Percentiles rank a stretch among this genome's conserved stretches.
These are phyloP conservation scores for Russula ochroleuca DNA, from an alignment of 768 basidiomycete genomes.

Conservation along the genomic window DNA sequence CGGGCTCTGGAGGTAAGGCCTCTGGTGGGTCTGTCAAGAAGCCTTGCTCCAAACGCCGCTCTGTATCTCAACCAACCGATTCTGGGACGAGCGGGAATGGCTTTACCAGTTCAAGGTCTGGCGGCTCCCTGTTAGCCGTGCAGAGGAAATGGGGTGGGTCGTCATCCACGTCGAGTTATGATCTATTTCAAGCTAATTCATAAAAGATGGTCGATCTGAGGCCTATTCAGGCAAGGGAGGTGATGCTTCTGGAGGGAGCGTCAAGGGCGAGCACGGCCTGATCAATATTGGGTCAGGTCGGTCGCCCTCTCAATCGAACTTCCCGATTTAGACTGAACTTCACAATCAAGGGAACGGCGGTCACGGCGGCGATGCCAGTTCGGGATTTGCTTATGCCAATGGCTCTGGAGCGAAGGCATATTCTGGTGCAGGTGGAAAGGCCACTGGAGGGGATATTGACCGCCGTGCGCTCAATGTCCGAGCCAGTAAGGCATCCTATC, in stretches of 20 bases:
- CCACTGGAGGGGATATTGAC: constrained; percentile 11
- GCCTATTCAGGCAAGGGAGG: constrained; percentile 26
- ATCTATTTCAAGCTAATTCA: not conserved
- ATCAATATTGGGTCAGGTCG: constrained; percentile 23
- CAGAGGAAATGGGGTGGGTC: constrained; percentile 14
- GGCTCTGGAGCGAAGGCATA: constrained; percentile 20
- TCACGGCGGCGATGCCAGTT: constrained; percentile 25
- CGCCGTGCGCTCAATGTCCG: constrained; percentile 10
- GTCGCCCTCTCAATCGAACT: constrained; percentile 2
- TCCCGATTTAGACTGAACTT: not conserved
- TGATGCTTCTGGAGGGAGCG: constrained; percentile 23
- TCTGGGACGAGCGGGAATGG: not conserved
- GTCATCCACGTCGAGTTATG: not conserved
- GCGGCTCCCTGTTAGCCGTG: not conserved
- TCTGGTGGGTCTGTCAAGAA: constrained; percentile 17
- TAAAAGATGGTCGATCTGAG: constrained; percentile 6
- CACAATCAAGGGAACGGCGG: constrained; percentile 25
- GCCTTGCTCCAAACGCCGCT: constrained; percentile 9
- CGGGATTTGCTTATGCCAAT: constrained; percentile 8
- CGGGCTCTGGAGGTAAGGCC: constrained; percentile 20
- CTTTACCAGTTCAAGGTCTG: not conserved
- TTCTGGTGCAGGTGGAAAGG: constrained; percentile 19
- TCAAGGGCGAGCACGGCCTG: constrained; percentile 1
- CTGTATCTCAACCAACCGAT: not conserved
- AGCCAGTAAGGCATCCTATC: not conserved